Evolutionary conservation across 2,329 filamentous ascomycete genomes (phyloP), one percentile per base, ranked within the genome.

Genomic region (Diaporthe eres): DNA sequence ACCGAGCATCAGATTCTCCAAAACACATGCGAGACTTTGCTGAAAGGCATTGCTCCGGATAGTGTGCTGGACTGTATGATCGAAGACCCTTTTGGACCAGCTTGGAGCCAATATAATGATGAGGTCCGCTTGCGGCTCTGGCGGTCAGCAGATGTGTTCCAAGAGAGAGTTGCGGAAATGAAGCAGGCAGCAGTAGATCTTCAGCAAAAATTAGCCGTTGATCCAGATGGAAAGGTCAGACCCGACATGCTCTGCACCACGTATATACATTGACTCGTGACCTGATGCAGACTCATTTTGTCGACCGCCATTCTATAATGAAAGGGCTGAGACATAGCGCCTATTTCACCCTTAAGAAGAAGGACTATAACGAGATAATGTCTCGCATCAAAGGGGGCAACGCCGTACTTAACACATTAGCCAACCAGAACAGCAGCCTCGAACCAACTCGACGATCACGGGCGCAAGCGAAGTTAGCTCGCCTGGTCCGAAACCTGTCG

Each of bases 1-100:
- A 76, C 72, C 17, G 75, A 76, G n/a, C 55, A 76, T n/a, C 39
- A 58, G 25, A 71, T 68, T 12, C 39, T 76, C n/a, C 63, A 67
- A 49, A 75, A 71, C 44, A 77, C 76, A 8, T 75, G 76, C 34
- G 76, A 77, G 31, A 58, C n/a, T 39, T 63, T 74, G 25, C 74
- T 77, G 9, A 63, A 63, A 19, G 76, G 74, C 2, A 71, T 77
- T 17, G 76, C 49, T 25, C 74, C 76, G 1, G 60, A 60, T 7
- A 74, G 44, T 22, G 71, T 55, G 13, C 37, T 77, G 17, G 76
- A 77, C 37, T 15, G 25, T 1, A 65, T 77, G 71, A 71, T 77
- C 5, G 44, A 72, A 22, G 60, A 60, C 13, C 76, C 76, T 3
- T 75, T 77, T 58, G 70, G 76, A 1, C 47, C 42, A 13, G 74